Percentiles rank a stretch among this genome's conserved stretches.
phyloP scores from a whole-genome alignment of 192 early-diverging fungal species.

The Linderina pennispora region DNA sequence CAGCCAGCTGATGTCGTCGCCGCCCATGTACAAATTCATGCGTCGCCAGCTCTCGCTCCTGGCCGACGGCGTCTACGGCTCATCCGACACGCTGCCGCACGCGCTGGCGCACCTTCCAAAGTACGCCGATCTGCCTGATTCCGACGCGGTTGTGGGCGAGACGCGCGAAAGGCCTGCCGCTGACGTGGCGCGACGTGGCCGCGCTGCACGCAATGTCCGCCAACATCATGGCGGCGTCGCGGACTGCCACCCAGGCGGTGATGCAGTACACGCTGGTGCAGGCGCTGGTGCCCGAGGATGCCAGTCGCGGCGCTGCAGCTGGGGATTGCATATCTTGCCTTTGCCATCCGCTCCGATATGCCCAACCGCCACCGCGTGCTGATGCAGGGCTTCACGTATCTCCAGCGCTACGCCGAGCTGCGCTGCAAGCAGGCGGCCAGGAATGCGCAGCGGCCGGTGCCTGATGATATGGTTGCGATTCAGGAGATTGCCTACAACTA shows the following conservation, averaged over 20 bases:
- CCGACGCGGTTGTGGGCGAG: too few species aligned
- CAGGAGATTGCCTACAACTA: slow-evolving; percentile 73
- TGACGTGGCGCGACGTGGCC: slow-evolving; percentile 17
- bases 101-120: too few species aligned
- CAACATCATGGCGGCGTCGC: slow-evolving; percentile 22
- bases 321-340: slow-evolving; percentile 24
- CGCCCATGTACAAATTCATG: slow-evolving; percentile 38
- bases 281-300: slow-evolving; percentile 19
- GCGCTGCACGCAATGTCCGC: slow-evolving; percentile 29
- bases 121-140: too few species aligned
- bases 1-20: slow-evolving; percentile 15
- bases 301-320: slow-evolving; percentile 28
- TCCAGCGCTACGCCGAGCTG: slow-evolving; percentile 42
- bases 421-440: slow-evolving; percentile 14
- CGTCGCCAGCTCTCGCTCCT: slow-evolving; percentile 28
- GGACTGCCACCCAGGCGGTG: slow-evolving; percentile 3
- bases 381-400: slow-evolving; percentile 25
- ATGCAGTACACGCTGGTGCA: slow-evolving; percentile 36
- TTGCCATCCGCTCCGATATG: background rate
- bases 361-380: slow-evolving; percentile 4
- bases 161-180: too few species aligned
- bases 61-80: too few species aligned
- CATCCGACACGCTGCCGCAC: too few species aligned
- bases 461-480: slow-evolving; percentile 17
- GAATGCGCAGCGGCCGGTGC: slow-evolving; percentile 2